These are phyloP conservation scores for Wickerhamomyces canadensis DNA, from an alignment of 805 yeast genomes.

Conservation along the genomic window DNA sequence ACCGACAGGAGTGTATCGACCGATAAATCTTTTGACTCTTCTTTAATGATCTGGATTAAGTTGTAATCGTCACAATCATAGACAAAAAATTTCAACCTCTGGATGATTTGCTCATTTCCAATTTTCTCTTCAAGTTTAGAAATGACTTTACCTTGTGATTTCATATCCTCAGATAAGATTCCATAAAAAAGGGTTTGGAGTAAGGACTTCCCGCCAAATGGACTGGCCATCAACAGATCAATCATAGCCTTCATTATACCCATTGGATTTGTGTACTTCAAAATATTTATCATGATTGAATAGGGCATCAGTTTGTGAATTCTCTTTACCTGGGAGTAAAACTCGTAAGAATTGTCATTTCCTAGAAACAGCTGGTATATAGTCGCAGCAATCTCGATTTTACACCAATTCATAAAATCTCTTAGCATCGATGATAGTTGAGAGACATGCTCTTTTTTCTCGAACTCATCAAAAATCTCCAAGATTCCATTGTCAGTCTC, in stretches of 20 bases:
- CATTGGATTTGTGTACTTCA: slow-evolving; percentile 84
- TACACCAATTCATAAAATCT: slow-evolving; percentile 75
- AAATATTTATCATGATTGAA: slow-evolving; percentile 63
- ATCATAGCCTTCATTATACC: slow-evolving; percentile 73
- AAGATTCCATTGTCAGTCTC: slow-evolving; percentile 49
- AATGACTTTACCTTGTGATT: slow-evolving; percentile 51
- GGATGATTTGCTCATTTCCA: slow-evolving; percentile 19
- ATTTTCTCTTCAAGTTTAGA: slow-evolving; percentile 38
- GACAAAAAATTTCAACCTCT: slow-evolving; percentile 27
- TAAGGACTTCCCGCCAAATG: slow-evolving; percentile 61
- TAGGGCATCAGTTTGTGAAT: slow-evolving; percentile 82
- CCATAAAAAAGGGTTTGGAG: slow-evolving; percentile 72
- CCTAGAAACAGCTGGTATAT: slow-evolving; percentile 77
- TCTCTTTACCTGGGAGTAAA: slow-evolving; percentile 62
- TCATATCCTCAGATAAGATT: slow-evolving; percentile 69
- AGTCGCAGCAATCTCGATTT: slow-evolving; percentile 79
- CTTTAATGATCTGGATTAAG: slow-evolving; percentile 23
- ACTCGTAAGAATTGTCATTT: slow-evolving; percentile 73
- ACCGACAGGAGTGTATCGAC: slow-evolving; percentile 18
- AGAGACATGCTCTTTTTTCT: slow-evolving; percentile 41
- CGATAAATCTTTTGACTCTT: slow-evolving; percentile 15
- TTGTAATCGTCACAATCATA: slow-evolving; percentile 29
- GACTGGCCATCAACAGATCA: slow-evolving; percentile 78
- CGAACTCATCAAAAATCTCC: slow-evolving; percentile 61
- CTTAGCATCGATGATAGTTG: slow-evolving; percentile 63